A percentile compares a stretch with the other conserved stretches of the same genome.
phyloP scores from a whole-genome alignment of 768 basidiomycete species.

The Tulasnella sp. region DNA sequence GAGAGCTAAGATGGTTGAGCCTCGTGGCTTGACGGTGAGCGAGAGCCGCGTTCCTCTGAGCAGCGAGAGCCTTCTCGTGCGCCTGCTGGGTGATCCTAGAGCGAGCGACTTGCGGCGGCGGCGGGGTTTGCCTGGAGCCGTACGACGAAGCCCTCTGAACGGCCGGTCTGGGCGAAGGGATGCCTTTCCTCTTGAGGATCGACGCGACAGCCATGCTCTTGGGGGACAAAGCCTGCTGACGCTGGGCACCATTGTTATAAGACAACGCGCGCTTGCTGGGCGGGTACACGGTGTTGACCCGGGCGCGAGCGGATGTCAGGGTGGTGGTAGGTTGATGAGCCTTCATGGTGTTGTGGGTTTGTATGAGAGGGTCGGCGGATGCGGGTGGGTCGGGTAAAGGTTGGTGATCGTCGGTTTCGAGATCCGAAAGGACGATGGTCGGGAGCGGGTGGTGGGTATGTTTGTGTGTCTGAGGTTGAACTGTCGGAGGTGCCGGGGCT shows the following conservation, averaged over 20 bases:
- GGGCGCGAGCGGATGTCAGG: neutral
- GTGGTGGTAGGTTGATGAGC: constrained; percentile 10
- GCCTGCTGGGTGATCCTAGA: neutral
- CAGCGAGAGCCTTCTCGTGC: constrained; percentile 12
- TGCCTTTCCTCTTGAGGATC: constrained; percentile 8
- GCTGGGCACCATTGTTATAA: neutral
- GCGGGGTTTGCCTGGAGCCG: neutral
- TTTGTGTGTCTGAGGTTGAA: constrained; percentile 2
- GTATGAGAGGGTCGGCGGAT: constrained; percentile 44
- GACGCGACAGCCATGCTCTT: constrained; percentile 2
- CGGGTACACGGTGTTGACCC: constrained; percentile 11
- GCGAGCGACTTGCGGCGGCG: constrained; percentile 2
- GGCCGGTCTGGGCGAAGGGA: neutral
- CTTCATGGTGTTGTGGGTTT: constrained; percentile 62
- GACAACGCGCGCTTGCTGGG: constrained; percentile 15
- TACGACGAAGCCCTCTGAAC: neutral
- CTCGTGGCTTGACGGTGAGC: constrained; percentile 9
- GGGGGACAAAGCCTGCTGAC: neutral
- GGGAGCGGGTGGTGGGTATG: constrained; percentile 7
- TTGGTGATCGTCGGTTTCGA: constrained; percentile 69
- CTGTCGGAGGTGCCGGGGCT: constrained; percentile 9
- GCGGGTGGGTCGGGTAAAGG: constrained; percentile 17
- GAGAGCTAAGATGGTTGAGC: constrained; percentile 31
- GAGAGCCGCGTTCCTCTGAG: constrained; percentile 11
- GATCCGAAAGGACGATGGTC: constrained; percentile 8